phyloP scores from a whole-genome alignment of 257 asterid species.

The Oldenlandia corymbosa region DNA sequence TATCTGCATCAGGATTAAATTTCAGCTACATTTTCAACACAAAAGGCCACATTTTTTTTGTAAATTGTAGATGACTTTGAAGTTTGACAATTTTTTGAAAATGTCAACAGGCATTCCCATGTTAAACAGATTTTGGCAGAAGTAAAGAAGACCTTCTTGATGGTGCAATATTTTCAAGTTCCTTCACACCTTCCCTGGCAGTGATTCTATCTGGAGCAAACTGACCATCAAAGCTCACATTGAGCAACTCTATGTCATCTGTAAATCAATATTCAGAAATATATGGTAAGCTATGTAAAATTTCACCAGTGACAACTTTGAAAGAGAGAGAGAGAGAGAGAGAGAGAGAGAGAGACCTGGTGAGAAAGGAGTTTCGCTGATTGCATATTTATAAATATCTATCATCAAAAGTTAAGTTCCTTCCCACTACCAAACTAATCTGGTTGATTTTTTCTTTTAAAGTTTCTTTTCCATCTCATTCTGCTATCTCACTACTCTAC shows the following conservation, averaged over 20 bases:
- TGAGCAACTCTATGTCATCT: constrained; percentile 89
- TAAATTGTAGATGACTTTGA: not conserved
- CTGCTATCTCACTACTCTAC: too few relatives aligned
- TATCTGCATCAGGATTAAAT: not conserved
- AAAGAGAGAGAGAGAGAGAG: not conserved
- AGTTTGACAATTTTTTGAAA: not conserved
- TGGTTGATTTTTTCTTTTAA: not conserved
- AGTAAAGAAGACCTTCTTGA: constrained; percentile 49
- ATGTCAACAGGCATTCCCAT: too few relatives aligned
- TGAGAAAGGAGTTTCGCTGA: too few relatives aligned
- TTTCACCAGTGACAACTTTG: not conserved
- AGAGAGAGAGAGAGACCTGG: not conserved
- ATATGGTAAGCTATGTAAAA: constrained; percentile 15
- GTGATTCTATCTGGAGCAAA: constrained; percentile 95
- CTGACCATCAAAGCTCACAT: constrained; percentile 87
- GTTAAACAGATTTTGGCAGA: not conserved
- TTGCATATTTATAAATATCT: not conserved
- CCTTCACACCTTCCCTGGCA: constrained; percentile 78
- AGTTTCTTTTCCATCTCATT: not conserved
- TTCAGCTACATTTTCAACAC: not conserved
- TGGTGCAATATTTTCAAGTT: constrained; percentile 71
- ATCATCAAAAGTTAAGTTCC: not conserved
- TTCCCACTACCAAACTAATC: not conserved
- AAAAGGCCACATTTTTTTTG: not conserved
- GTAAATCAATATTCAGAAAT: constrained; percentile 27